Conservation (phyloP, 768 basidiomycete species). For the Phlebiopsis gigantea region DNA sequence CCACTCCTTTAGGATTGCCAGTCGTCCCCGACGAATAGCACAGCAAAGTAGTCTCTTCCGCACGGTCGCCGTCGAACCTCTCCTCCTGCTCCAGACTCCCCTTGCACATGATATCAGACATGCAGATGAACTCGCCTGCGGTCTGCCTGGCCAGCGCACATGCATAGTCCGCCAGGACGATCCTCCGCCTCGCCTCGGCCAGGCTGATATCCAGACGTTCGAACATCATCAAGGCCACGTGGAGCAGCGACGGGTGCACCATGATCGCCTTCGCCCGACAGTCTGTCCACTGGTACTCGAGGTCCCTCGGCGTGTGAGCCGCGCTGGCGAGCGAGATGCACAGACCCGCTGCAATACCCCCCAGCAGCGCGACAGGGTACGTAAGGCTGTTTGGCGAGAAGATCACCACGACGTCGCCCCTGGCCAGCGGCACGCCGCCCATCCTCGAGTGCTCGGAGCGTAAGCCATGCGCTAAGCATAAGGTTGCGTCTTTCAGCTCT, state of each 20-base stretch:
- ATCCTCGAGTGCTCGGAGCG: constrained; percentile 23
- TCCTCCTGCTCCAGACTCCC: constrained; percentile 50
- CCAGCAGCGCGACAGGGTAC: constrained; percentile 43
- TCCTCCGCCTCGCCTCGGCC: constrained; percentile 41
- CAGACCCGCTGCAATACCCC: constrained; percentile 58
- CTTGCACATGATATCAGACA: constrained; percentile 45
- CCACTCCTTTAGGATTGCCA: constrained; percentile 69
- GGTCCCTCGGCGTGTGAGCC: constrained; percentile 60
- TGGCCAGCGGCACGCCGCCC: constrained; percentile 19
- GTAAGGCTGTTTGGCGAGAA: constrained; percentile 64
- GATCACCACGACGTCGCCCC: constrained; percentile 57
- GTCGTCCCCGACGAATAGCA: constrained; percentile 71
- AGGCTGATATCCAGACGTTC: constrained; percentile 40
- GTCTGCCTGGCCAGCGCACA: constrained; percentile 21
- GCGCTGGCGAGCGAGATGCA: constrained; percentile 69
- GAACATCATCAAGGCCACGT: constrained; percentile 53
- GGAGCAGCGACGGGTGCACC: constrained; percentile 53
- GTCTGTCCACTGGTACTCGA: constrained; percentile 67
- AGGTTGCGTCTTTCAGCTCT: constrained; percentile 46
- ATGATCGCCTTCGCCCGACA: constrained; percentile 60
- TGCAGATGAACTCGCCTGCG: constrained; percentile 23
- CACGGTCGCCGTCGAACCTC: constrained; percentile 43
- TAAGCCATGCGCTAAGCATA: constrained; percentile 57
- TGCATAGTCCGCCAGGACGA: not conserved
- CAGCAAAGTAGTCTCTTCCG: constrained; percentile 56